Percentiles rank a stretch among this genome's conserved stretches.
Conservation (phyloP, 2,329 filamentous ascomycete species). For the Zasmidium angulare region DNA sequence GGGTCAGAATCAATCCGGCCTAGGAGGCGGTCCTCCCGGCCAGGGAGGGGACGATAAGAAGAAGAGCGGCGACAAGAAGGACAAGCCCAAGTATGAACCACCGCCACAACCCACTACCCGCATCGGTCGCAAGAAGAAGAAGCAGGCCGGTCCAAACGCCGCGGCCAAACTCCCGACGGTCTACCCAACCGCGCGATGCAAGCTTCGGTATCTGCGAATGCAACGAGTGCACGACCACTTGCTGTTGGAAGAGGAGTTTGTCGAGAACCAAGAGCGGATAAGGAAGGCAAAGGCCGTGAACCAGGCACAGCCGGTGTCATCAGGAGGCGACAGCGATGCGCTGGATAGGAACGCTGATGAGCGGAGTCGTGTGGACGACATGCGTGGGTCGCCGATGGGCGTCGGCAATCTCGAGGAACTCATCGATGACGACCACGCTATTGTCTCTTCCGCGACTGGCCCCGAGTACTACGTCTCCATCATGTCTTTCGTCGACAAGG, state of each 20-base stretch:
- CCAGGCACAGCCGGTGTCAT: conserved; percentile 58
- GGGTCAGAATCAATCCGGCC: conserved; percentile 85
- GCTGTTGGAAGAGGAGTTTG: conserved; percentile 94
- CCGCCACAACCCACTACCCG: conserved; percentile 95
- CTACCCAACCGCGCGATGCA: conserved; percentile 95
- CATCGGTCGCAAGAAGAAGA: conserved; percentile 98
- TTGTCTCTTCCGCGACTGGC: conserved; percentile 94
- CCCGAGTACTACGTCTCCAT: conserved; percentile 99
- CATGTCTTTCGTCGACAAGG: conserved; percentile 99
- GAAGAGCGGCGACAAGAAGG: conserved; percentile 89
- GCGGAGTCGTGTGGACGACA: conserved; percentile 91
- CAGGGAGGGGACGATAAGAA: conserved; percentile 68
- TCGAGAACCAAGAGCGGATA: conserved; percentile 96
- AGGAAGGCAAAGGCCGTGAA: conserved; percentile 88
- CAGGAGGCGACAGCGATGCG: conserved; percentile 68
- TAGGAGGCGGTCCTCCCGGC: conserved; percentile 56
- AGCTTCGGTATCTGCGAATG: conserved; percentile 95
- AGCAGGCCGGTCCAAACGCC: conserved; percentile 86
- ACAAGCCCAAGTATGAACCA: conserved; percentile 99
- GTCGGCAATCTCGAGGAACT: conserved; percentile 97
- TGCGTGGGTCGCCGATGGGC: conserved; percentile 97
- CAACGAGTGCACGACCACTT: conserved; percentile 98
- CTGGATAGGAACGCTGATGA: conserved; percentile 91
- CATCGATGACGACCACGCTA: conserved; percentile 98
- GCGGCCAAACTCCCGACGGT: conserved; percentile 92